A percentile compares a stretch with the other conserved stretches of the same genome.
Conservation (phyloP, 1,284 basidiomycete species). For the Cutaneotrichosporon cutaneum region DNA sequence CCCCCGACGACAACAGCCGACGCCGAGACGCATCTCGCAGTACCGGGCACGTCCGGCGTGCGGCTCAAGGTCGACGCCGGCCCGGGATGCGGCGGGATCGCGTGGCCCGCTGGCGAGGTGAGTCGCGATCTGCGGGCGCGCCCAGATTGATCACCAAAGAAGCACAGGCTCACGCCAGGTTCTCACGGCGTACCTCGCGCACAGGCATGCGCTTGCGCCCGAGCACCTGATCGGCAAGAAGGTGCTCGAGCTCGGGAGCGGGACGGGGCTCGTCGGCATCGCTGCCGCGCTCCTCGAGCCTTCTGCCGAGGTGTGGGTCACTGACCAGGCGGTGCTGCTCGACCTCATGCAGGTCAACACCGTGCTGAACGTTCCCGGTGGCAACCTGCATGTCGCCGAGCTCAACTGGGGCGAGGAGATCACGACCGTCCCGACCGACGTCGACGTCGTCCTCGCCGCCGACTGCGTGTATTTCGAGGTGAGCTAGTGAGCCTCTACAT, state of each 20-base stretch:
- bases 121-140: constrained; percentile 24
- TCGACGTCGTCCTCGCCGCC: constrained; percentile 68
- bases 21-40: constrained; percentile 35
- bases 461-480: constrained; percentile 92
- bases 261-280: constrained; percentile 86
- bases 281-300: constrained; percentile 68
- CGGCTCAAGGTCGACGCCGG: constrained; percentile 65
- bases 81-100: constrained; percentile 84
- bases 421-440: constrained; percentile 33
- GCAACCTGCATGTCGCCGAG: constrained; percentile 62
- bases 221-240: constrained; percentile 59
- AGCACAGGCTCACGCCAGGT: constrained; percentile 57
- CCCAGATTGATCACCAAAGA: too few species aligned
- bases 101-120: constrained; percentile 91
- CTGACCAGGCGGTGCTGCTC: constrained; percentile 81
- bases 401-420: constrained; percentile 64
- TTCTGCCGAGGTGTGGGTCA: constrained; percentile 66
- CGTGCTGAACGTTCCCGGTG: constrained; percentile 60
- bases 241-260: constrained; percentile 76
- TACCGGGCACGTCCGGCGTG: constrained; percentile 36
- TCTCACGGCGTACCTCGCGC: constrained; percentile 68
- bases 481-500: not conserved
- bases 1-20: constrained; percentile 35
- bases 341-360: constrained; percentile 73
- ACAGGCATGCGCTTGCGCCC: constrained; percentile 55